phyloP scores from a whole-genome alignment of 352 stramenopile species.

The Phytopythium ostracodes region DNA sequence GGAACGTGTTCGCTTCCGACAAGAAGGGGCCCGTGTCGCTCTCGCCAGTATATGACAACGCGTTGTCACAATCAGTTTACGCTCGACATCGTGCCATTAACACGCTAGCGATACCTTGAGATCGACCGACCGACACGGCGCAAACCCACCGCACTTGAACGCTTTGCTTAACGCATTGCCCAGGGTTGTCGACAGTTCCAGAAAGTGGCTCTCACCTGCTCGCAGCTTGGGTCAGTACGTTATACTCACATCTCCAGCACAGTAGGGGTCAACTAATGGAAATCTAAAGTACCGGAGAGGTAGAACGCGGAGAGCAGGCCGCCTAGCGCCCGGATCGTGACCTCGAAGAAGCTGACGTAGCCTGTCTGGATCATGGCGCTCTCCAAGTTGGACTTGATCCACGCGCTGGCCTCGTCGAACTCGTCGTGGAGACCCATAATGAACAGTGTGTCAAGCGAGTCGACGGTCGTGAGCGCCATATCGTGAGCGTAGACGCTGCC shows the following conservation, averaged over 20 bases:
- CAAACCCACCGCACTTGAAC: constrained; percentile 29
- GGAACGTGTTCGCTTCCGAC: constrained; percentile 49
- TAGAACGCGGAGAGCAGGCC: constrained; percentile 53
- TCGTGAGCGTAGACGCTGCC: constrained; percentile 40
- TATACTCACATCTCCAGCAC: neutral
- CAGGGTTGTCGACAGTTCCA: constrained; percentile 34
- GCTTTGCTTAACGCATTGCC: constrained; percentile 24
- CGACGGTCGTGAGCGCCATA: constrained; percentile 59
- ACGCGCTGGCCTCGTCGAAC: constrained; percentile 55
- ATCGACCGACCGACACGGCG: constrained; percentile 37
- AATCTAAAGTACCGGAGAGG: constrained; percentile 26
- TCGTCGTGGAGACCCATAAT: constrained; percentile 56
- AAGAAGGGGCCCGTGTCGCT: constrained; percentile 24
- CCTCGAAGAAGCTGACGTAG: constrained; percentile 57
- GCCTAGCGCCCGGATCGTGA: constrained; percentile 54
- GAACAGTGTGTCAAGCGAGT: constrained; percentile 70
- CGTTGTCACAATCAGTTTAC: neutral
- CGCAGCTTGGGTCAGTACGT: neutral
- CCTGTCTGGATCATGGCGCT: constrained; percentile 25
- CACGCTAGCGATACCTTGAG: constrained; percentile 22
- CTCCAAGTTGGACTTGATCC: constrained; percentile 41
- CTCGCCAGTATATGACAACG: constrained; percentile 10
- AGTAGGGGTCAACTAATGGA: too few species aligned
- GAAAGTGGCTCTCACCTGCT: constrained; percentile 36
- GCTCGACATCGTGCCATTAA: neutral